Evolutionary conservation across 2,329 filamentous ascomycete species (phyloP).

Genomic region (Alternaria ethzedia): DNA sequence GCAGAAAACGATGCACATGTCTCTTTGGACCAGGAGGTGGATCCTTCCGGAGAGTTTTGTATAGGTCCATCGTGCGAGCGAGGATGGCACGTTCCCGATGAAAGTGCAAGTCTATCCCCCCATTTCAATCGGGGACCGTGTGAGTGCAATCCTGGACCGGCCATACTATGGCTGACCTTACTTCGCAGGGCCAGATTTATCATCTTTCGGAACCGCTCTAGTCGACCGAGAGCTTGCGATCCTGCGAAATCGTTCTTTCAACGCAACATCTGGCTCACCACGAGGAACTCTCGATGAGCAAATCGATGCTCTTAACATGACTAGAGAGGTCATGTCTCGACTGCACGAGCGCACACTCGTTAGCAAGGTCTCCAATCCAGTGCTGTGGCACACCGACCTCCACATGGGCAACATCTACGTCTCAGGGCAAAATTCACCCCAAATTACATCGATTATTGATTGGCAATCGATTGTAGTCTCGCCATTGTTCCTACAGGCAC

Average conservation of each 20-base stretch:
- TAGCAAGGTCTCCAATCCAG: conserved; percentile 7
- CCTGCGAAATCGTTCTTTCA: background rate
- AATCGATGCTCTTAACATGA: conserved; percentile 13
- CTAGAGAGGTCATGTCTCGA: conserved; percentile 18
- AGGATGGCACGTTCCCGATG: too few relatives aligned
- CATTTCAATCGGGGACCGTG: conserved; percentile 20
- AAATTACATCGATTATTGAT: conserved; percentile 32
- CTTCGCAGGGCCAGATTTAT: conserved; percentile 25
- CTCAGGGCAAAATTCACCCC: conserved; percentile 24
- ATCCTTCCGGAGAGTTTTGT: conserved; percentile 22
- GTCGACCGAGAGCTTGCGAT: conserved; percentile 21
- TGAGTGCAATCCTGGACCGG: conserved; percentile 1
- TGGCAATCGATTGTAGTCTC: conserved; percentile 33
- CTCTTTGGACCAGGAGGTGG: conserved; percentile 6
- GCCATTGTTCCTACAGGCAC: conserved; percentile 22
- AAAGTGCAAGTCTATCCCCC: background rate
- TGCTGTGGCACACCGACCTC: conserved; percentile 44
- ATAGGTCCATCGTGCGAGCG: conserved; percentile 27
- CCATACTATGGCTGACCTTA: conserved; percentile 1
- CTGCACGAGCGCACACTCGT: conserved; percentile 12
- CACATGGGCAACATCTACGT: conserved; percentile 48
- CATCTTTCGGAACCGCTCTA: conserved; percentile 26
- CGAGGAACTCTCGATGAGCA: conserved; percentile 21
- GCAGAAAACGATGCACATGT: conserved; percentile 3
- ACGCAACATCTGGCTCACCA: conserved; percentile 6